Evolutionary conservation across 2,329 filamentous ascomycete genomes (phyloP), one percentile per base, ranked within the genome.

Genomic region (Sporothrix euskadiensis): DNA sequence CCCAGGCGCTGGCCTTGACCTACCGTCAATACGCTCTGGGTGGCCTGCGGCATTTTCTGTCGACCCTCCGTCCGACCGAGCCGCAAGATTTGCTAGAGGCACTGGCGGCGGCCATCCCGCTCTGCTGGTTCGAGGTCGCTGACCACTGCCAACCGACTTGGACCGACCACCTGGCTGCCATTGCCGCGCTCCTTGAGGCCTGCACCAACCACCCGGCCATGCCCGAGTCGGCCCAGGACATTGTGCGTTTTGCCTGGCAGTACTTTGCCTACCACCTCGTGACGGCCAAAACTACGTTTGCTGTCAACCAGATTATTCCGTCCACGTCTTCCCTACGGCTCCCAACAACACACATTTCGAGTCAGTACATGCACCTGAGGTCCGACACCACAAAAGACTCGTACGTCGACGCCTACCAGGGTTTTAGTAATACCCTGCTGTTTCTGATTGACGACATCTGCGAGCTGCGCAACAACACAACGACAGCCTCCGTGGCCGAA

Each of bases 371-470:
- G 12, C 63, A 44, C 22, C 26, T 70, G 44, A 35, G 68, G 5
- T 26, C 39, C 12, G 69, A 71, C 14, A 57, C 69, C 1, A 47
- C 54, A 2, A 47, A 35, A 35, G 44, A 56, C 30, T 10, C 54
- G 6, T 69, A 73, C 6, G 47, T 73, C 2, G 65, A 73, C 12
- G 52, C 63, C 9, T 59, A 59, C 35, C 71, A 73, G 41, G 71
- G 63, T 0, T 73, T 73, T 39, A 73, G 71, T 54, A 73, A 73
- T n/a, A 54, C 63, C 0, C 52, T 73, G 0, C 41, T 73, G 7
- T 52, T 73, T 30, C 19, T 73, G 56, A 73, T 73, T n/a, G 63
- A 73, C 41, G 71, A 73, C 12, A 73, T 73, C 30, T 69, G 63
- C 71, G 63, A 73, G 30, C 63, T 73, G 9, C 47, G 57, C 2